phyloP scores from a whole-genome alignment of 108 stramenopile genomes.

The Halocafeteria seosinensis region DNA sequence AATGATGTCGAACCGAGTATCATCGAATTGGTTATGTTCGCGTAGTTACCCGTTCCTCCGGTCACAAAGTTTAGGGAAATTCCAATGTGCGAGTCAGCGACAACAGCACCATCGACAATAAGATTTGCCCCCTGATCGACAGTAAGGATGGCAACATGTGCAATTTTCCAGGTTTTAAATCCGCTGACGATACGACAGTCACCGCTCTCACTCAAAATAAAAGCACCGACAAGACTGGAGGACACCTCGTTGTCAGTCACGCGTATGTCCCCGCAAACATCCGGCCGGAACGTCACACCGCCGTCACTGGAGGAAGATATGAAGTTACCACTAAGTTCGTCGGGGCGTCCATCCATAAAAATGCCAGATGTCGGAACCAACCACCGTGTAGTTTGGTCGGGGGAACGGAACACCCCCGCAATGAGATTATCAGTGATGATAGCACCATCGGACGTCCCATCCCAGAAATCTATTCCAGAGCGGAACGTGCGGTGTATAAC shows the following conservation, averaged over 20 bases:
- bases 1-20: not conserved
- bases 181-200: not conserved
- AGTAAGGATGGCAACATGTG: conserved; percentile 6
- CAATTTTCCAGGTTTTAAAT: not conserved
- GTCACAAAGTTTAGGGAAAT: not conserved
- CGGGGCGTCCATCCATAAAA: not conserved
- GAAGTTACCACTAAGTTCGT: not conserved
- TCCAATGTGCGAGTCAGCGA: conserved; percentile 11
- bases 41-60: not conserved
- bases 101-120: not conserved
- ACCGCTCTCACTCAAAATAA: not conserved
- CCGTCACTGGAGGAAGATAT: not conserved
- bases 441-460: too few relatives aligned
- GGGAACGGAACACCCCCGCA: not conserved
- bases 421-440: not conserved
- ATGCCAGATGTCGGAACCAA: not conserved
- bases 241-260: not conserved
- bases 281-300: not conserved
- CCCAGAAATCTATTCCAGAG: too few relatives aligned
- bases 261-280: not conserved
- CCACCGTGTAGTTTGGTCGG: not conserved
- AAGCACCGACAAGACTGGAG: not conserved
- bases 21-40: not conserved
- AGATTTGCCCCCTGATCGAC: not conserved
- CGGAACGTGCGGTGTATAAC: too few relatives aligned